A percentile compares a stretch with the other conserved stretches of the same genome.
Conservation (phyloP, 148 eudicot genomes). For the Chenopodium suecicum region DNA sequence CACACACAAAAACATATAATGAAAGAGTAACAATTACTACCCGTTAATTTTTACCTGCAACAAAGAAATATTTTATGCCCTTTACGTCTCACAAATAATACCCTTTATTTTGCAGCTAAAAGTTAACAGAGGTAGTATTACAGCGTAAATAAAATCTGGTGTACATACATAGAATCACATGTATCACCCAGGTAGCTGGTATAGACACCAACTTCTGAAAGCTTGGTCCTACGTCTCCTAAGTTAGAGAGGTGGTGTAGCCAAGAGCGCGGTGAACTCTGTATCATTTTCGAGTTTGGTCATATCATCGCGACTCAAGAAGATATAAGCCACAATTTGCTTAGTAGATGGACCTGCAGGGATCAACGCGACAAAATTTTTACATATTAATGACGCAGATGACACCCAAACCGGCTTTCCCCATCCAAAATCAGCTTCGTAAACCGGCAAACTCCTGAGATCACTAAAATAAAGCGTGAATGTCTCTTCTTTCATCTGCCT, state of each 20-base stretch:
- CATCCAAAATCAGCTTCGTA: slow-evolving; percentile 44
- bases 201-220: neutral
- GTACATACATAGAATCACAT: no score
- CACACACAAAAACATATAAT: no score
- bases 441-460: slow-evolving; percentile 17
- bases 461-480: slow-evolving; percentile 22
- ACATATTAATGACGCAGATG: slow-evolving; percentile 10
- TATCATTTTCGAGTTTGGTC: slow-evolving; percentile 22
- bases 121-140: no score
- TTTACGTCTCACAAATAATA: no score
- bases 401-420: slow-evolving; percentile 37
- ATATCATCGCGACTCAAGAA: slow-evolving; percentile 18
- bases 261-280: slow-evolving; percentile 17
- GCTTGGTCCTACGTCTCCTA: neutral
- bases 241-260: neutral
- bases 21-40: no score
- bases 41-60: no score
- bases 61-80: no score
- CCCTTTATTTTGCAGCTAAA: no score
- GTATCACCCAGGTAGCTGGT: no score
- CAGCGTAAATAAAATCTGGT: no score
- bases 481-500: slow-evolving; percentile 18
- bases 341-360: slow-evolving; percentile 5
- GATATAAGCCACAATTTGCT: slow-evolving; percentile 14
- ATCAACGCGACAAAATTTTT: slow-evolving; percentile 16